These are phyloP conservation scores for Coleophoma eucalyptorum DNA, from an alignment of 2,329 filamentous ascomycete species.

Conservation along the genomic window DNA sequence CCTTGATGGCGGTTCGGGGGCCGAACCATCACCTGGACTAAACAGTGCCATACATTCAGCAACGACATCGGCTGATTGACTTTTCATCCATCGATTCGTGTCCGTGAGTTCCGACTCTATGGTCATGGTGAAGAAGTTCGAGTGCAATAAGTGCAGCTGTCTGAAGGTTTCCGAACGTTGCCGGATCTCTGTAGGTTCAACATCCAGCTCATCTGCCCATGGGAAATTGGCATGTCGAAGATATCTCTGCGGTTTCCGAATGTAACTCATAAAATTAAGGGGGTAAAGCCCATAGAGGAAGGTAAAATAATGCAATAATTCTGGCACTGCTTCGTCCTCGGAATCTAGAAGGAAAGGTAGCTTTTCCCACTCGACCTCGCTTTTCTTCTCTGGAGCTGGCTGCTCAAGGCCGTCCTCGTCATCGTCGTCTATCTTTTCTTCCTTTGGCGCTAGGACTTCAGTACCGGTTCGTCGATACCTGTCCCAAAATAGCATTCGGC, in stretches of 20 bases:
- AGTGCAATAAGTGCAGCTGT: constrained; percentile 70
- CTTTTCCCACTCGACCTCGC: constrained; percentile 56
- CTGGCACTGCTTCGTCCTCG: constrained; percentile 59
- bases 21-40: constrained; percentile 17
- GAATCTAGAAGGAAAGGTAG: constrained; percentile 57
- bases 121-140: constrained; percentile 80
- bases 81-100: constrained; percentile 73
- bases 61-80: constrained; percentile 75
- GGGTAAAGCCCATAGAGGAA: constrained; percentile 81
- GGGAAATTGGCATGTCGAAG: constrained; percentile 69
- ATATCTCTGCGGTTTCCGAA: constrained; percentile 76
- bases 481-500: constrained; percentile 77
- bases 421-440: constrained; percentile 32
- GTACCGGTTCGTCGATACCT: constrained; percentile 17
- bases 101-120: constrained; percentile 78
- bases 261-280: constrained; percentile 82
- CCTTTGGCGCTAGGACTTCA: constrained; percentile 11
- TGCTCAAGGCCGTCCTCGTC: constrained; percentile 8
- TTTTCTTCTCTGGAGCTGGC: constrained; percentile 4
- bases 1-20: constrained; percentile 9
- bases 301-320: constrained; percentile 73
- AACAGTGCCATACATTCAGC: constrained; percentile 75
- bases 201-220: constrained; percentile 69
- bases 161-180: constrained; percentile 73
- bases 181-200: constrained; percentile 74